Base-by-base conservation (phyloP, 176 grass and related monocot genomes). In the Aegilops sharonensis region DNA sequence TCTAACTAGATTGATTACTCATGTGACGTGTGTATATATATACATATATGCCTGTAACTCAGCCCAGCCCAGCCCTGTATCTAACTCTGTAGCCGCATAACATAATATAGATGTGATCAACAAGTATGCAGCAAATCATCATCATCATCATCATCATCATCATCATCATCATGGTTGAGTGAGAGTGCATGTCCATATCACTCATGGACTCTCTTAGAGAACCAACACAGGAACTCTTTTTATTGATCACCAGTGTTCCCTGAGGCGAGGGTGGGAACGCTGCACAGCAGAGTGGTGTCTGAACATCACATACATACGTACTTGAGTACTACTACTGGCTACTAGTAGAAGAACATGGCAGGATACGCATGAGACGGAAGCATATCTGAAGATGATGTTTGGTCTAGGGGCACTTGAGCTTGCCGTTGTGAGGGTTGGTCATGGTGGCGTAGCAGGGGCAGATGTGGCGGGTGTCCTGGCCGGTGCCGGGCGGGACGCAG, bases 401-500 rank as follows among this genome's bases (percentile, higher is more conserved):
- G 27, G 27, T 27, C 27, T 27, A 31, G 0, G 85, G 85, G 68
- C 85, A 91, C 89, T 91, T 91, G 85, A 80, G 85, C 85, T 91
- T 79, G 59, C n/a, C 21, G 68, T 68, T 91, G 59, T 62, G 66
- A 0, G 89, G 85, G n/a, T 91, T 91, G 75, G 56, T 2, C 75
- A 91, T 84, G 68, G 75, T 31, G 30, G 80, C 85, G 76, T 91
- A 87, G 89, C 89, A 88, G 78, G 82, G 43, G 81, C 85, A 91
- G 81, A 91, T 31, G 64, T 82, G 79, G 68, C 92, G 88, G 4
- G 92, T 90, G 5, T 92, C 88, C 84, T 94, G 90, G 1, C 93
- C 82, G 1, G 91, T 98, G 9, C 95, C 95, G 1, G 95, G 95
- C 1, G 95, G 95, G 8, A 98, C 95, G 61, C 95, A 98, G 57